Conservation (phyloP, 2,329 filamentous ascomycete genomes). For the Chaetomium sp. region DNA sequence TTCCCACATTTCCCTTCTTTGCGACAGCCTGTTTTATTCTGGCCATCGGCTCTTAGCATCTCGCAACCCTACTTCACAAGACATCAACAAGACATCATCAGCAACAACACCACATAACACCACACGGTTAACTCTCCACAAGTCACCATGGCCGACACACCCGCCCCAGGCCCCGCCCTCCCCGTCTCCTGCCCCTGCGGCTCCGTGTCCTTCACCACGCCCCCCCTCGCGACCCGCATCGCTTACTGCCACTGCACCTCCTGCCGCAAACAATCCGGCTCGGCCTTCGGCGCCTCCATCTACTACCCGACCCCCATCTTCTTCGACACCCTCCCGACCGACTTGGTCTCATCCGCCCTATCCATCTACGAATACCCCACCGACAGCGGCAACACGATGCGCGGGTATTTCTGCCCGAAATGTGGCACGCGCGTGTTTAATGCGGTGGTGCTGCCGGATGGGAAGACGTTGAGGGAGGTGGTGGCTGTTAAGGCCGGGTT, state of each 20-base stretch:
- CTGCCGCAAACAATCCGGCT: constrained; percentile 1
- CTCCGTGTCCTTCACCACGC: not conserved
- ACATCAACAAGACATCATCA: no score
- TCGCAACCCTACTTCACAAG: no score
- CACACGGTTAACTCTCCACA: no score
- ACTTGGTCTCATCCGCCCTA: not conserved
- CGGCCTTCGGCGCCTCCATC: not conserved
- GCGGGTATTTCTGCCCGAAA: not conserved
- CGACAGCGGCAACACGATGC: constrained; percentile 4
- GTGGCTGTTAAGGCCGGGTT: not conserved
- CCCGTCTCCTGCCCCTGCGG: not conserved
- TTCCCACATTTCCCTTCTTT: no score
- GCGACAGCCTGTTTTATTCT: no score
- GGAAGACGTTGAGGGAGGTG: not conserved
- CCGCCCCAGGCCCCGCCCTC: not conserved
- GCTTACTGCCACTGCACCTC: not conserved
- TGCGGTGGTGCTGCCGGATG: not conserved
- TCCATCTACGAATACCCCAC: constrained; percentile 1
- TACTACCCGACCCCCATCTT: not conserved
- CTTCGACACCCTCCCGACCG: not conserved
- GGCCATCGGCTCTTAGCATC: no score
- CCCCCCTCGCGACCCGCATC: not conserved
- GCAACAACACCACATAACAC: no score
- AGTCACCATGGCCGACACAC: not conserved
- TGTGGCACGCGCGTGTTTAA: not conserved